Conservation (phyloP, 176 grass and related monocot genomes). For the Dactylis glomerata region DNA sequence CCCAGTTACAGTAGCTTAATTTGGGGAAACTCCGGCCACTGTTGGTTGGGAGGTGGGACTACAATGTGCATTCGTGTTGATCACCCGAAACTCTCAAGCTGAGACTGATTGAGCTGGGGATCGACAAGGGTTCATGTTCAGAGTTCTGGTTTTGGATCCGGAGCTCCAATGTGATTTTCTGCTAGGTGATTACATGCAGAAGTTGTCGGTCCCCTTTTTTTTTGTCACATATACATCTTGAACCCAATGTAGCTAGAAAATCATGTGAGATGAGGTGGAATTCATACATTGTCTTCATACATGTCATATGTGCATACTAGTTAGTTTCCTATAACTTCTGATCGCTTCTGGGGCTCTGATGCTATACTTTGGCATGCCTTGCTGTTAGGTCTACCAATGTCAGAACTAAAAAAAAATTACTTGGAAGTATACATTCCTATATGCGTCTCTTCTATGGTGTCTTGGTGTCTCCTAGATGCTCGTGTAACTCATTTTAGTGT, state of each 20-base stretch:
- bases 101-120: not conserved
- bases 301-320: not conserved
- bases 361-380: not conserved
- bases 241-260: not conserved
- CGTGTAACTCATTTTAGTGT: not conserved
- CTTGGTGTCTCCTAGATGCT: not conserved
- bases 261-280: not conserved
- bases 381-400: not conserved
- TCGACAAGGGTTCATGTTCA: not conserved
- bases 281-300: not conserved
- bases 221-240: too few species aligned
- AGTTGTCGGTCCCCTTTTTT: too few species aligned
- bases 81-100: rapidly evolving
- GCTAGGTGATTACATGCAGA: too few species aligned
- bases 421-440: not conserved
- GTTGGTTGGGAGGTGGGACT: not conserved
- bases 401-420: not conserved
- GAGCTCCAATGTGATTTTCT: too few species aligned
- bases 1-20: not conserved
- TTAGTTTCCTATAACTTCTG: not conserved
- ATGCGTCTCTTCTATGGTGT: not conserved
- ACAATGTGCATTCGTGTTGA: too few species aligned
- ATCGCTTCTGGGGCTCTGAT: not conserved
- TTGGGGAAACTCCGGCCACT: not conserved
- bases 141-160: not conserved